These are phyloP conservation scores for Hydnomerulius pinastri DNA, from an alignment of 768 basidiomycete genomes.

Conservation along the genomic window DNA sequence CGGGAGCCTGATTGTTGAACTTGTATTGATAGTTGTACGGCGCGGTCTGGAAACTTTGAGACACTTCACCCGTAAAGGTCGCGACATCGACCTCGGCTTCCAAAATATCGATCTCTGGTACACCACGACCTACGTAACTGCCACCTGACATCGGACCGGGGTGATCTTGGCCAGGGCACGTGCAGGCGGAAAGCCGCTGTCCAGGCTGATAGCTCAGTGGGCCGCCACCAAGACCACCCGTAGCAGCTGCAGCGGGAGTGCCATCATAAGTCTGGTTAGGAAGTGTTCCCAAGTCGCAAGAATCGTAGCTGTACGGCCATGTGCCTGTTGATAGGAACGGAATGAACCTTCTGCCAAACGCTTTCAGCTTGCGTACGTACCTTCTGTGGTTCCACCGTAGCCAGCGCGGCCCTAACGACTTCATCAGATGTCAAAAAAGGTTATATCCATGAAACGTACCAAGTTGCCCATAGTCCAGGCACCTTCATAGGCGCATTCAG, in stretches of 20 bases:
- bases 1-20: conserved; percentile 54
- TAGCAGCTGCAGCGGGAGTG: conserved; percentile 57
- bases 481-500: conserved; percentile 33
- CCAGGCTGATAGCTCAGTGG: conserved; percentile 81
- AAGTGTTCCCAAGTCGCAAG: conserved; percentile 86
- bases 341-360: conserved; percentile 1
- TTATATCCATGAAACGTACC: conserved; percentile 18
- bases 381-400: conserved; percentile 89
- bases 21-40: conserved; percentile 75
- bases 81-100: conserved; percentile 73
- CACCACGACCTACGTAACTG: conserved; percentile 63
- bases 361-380: conserved; percentile 28
- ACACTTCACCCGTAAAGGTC: conserved; percentile 60
- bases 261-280: conserved; percentile 75
- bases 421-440: conserved; percentile 11
- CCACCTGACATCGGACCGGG: conserved; percentile 65
- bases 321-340: conserved; percentile 33
- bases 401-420: conserved; percentile 73
- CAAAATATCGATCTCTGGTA: conserved; percentile 92
- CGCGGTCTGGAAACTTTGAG: conserved; percentile 80
- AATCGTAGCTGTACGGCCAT: conserved; percentile 83
- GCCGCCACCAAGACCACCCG: conserved; percentile 49
- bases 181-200: conserved; percentile 85
- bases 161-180: conserved; percentile 83
- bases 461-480: conserved; percentile 81